Evolutionary conservation across 2,329 filamentous ascomycete genomes (phyloP).

Genomic region (Chaetomium olivaceum): DNA sequence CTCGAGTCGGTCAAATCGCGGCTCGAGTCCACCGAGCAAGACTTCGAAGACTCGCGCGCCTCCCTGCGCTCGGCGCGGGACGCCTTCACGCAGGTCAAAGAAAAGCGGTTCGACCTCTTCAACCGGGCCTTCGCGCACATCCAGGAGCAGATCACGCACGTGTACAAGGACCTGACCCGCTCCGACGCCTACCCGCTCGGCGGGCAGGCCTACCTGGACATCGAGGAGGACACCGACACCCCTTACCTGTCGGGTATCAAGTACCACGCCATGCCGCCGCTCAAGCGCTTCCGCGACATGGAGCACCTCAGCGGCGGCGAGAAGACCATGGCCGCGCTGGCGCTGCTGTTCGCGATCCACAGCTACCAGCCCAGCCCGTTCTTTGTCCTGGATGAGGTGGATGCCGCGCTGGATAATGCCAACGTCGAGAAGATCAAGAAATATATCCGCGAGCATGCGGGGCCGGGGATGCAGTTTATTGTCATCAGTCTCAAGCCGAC

Average conservation of each 20-base stretch:
- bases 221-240: slow-evolving; percentile 90
- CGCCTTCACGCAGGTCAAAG: slow-evolving; percentile 74
- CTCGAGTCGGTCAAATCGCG: slow-evolving; percentile 82
- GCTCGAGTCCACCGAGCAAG: slow-evolving; percentile 79
- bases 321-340: slow-evolving; percentile 97
- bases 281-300: slow-evolving; percentile 99
- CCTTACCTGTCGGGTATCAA: slow-evolving; percentile 95
- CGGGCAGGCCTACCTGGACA: slow-evolving; percentile 84
- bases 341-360: slow-evolving; percentile 95
- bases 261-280: slow-evolving; percentile 97
- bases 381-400: slow-evolving; percentile 97
- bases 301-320: slow-evolving; percentile 96
- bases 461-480: slow-evolving; percentile 98
- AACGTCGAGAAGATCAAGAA: slow-evolving; percentile 96
- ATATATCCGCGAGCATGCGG: slow-evolving; percentile 91
- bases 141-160: slow-evolving; percentile 86
- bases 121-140: slow-evolving; percentile 95
- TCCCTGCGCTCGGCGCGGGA: slow-evolving; percentile 56
- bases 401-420: slow-evolving; percentile 95
- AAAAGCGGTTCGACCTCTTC: slow-evolving; percentile 84
- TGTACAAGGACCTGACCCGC: slow-evolving; percentile 93
- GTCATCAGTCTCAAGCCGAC: slow-evolving; percentile 96
- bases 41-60: slow-evolving; percentile 82
- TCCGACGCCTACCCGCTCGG: slow-evolving; percentile 91
- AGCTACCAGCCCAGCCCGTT: slow-evolving; percentile 94